Evolutionary conservation across 495 filamentous ascomycete species (phyloP).

Genomic region (Tuber indicum): DNA sequence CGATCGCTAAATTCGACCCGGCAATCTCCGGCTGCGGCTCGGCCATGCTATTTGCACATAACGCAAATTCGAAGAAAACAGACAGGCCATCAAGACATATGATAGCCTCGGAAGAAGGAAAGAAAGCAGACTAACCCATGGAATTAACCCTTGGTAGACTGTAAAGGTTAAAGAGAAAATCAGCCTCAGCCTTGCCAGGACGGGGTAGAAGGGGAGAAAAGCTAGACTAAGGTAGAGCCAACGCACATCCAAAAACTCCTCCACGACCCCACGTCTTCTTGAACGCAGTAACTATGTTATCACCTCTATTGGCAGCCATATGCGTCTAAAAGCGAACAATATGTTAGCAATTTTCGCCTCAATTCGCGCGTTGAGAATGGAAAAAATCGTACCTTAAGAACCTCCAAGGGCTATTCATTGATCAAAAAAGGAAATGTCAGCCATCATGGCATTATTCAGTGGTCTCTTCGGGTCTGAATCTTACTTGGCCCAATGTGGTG

Average conservation of each 20-base stretch:
- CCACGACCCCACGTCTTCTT: conserved; percentile 86
- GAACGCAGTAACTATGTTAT: conserved; percentile 76
- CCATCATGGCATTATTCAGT: conserved; percentile 11
- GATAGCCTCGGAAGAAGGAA: conserved; percentile 15
- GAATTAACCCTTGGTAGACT: conserved; percentile 99
- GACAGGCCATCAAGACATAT: neutral
- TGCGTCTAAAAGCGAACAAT: conserved; percentile 56
- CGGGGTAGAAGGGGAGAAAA: neutral
- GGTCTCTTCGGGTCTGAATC: neutral
- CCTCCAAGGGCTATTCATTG: conserved; percentile 75
- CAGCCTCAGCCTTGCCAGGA: neutral
- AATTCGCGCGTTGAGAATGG: neutral
- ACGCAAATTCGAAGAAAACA: neutral
- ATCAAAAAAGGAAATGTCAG: conserved; percentile 38
- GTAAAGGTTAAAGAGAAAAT: conserved; percentile 12
- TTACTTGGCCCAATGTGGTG: conserved; percentile 76
- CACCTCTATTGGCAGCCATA: conserved; percentile 92
- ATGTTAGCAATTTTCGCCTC: neutral
- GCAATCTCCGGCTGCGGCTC: conserved; percentile 13
- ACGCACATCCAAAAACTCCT: conserved; percentile 91
- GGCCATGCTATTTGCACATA: conserved; percentile 11
- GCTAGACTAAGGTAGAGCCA: conserved; percentile 9
- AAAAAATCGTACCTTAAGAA: conserved; percentile 57
- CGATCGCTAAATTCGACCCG: conserved; percentile 7
- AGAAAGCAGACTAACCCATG: conserved; percentile 56